Conservation (phyloP, 495 filamentous ascomycete species). For the Sphaerosporella brunnea region DNA sequence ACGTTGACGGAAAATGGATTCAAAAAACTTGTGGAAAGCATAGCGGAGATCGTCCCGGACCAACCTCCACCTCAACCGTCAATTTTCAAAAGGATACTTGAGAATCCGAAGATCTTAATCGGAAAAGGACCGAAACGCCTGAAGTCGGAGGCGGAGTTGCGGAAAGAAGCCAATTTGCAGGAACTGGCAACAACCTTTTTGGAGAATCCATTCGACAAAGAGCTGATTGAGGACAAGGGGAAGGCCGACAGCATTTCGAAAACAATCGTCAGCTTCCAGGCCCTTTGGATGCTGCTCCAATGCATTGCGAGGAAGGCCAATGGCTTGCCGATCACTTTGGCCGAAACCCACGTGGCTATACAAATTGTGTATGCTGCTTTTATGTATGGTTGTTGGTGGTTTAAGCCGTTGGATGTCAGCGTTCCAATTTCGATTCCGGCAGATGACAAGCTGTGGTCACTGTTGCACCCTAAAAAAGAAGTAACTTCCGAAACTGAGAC, state of each 20-base stretch:
- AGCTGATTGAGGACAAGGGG: constrained; percentile 18
- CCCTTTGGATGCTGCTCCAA: constrained; percentile 22
- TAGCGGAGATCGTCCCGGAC: no score
- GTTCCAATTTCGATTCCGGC: constrained; percentile 11
- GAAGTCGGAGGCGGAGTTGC: no score
- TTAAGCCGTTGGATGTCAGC: constrained; percentile 15
- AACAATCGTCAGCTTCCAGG: constrained; percentile 16
- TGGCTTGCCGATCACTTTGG: constrained; percentile 15
- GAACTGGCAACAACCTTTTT: not conserved
- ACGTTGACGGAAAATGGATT: no score
- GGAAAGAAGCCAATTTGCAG: not conserved
- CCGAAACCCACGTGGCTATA: constrained; percentile 22
- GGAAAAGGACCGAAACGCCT: no score
- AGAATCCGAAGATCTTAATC: no score
- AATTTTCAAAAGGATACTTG: no score
- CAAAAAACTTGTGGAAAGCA: no score
- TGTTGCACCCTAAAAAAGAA: no score
- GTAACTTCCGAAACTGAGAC: no score
- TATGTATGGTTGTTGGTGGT: constrained; percentile 20
- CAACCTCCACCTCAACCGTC: no score
- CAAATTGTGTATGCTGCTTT: constrained; percentile 17
- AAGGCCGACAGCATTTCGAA: constrained; percentile 22
- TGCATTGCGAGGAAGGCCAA: constrained; percentile 7
- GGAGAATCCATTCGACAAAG: not conserved
- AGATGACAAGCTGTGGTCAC: not conserved